Percentiles rank a stretch among this genome's conserved stretches.
Evolutionary conservation across 2,329 filamentous ascomycete species (phyloP).

Genomic region (Chrysoporthe puriensis): DNA sequence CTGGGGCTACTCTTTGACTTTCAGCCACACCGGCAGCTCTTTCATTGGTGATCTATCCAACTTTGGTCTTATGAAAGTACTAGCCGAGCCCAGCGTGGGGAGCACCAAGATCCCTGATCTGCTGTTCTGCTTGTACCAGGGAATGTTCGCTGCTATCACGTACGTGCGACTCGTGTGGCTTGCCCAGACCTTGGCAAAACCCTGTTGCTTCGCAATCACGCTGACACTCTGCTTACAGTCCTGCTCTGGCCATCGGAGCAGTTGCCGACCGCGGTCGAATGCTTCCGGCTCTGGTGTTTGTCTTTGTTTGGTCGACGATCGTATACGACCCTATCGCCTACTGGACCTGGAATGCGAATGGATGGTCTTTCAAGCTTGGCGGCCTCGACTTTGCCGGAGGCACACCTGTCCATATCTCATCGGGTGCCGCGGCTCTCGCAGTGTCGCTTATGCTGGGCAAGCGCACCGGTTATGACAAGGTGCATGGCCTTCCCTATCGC

Average conservation of each 20-base stretch:
- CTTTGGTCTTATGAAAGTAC: constrained; percentile 78
- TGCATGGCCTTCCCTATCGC: constrained; percentile 66
- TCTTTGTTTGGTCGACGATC: constrained; percentile 72
- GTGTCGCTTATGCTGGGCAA: constrained; percentile 76
- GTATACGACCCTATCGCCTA: constrained; percentile 76
- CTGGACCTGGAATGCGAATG: constrained; percentile 77
- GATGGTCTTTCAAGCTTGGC: constrained; percentile 71
- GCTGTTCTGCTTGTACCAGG: constrained; percentile 83
- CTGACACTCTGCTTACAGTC: constrained; percentile 39
- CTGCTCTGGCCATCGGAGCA: constrained; percentile 62
- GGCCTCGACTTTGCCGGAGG: constrained; percentile 77
- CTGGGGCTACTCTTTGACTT: constrained; percentile 88
- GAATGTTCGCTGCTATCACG: constrained; percentile 91
- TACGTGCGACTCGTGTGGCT: constrained; percentile 43
- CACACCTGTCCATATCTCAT: constrained; percentile 75
- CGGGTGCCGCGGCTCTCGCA: constrained; percentile 71
- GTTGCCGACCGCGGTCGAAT: constrained; percentile 65
- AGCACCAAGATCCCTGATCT: constrained; percentile 76
- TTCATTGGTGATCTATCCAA: constrained; percentile 82
- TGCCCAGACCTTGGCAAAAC: not conserved
- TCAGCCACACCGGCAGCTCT: constrained; percentile 76
- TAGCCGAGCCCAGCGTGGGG: constrained; percentile 76
- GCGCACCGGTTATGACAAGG: constrained; percentile 63
- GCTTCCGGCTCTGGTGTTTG: constrained; percentile 65
- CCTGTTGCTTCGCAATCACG: not conserved